Base-by-base conservation (phyloP, 2,329 filamentous ascomycete species). In the Stagonosporopsis tanaceti region DNA sequence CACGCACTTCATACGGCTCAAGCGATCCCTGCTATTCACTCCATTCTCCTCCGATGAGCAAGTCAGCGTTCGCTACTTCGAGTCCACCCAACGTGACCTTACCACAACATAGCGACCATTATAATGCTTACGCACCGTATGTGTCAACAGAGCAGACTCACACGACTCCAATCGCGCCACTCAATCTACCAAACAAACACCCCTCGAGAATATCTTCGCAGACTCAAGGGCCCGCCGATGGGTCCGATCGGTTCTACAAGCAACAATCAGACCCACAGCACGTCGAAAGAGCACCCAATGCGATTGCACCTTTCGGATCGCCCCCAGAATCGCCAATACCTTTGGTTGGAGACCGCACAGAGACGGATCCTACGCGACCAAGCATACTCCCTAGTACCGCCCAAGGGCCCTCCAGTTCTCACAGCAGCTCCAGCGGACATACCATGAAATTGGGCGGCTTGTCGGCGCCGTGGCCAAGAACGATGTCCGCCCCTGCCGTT, bases 1-100 rank as follows among this genome's bases (percentile, higher is more conserved):
- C 71, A 8, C 60, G 63, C 47, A 66, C 53, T 20, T 71, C 70
- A 25, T 62, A 51, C 17, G 50, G 38, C 20, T 55, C 52, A 32
- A 50, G 35, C n/a, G 50, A 53, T 11, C 52, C 34, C 34, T 57
- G 39, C 3, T 40, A 35, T 45, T 48, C 48, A 27, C 0, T 50
- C 27, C 44, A 53, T 2, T 61, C 53, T 9, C 41, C 54, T 2
- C 39, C 40, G 20, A 6, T 37, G 12, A 42, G 30, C 28, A 47
- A 50, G 47, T 5, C 38, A 35, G 47, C 39, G 37, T 52, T 56
- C 9, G 35, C 42, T 15, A 20, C 45, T 24, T 30, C 53, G 20
- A 39, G 54, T 6, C 48, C 53, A 6, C 35, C 53, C 3, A 52
- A 50, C 6, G 27, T 39, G 12, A 28, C 45, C 2, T 57, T 44